phyloP scores from a whole-genome alignment of 164 flowering plant species.

The Piper betle region DNA sequence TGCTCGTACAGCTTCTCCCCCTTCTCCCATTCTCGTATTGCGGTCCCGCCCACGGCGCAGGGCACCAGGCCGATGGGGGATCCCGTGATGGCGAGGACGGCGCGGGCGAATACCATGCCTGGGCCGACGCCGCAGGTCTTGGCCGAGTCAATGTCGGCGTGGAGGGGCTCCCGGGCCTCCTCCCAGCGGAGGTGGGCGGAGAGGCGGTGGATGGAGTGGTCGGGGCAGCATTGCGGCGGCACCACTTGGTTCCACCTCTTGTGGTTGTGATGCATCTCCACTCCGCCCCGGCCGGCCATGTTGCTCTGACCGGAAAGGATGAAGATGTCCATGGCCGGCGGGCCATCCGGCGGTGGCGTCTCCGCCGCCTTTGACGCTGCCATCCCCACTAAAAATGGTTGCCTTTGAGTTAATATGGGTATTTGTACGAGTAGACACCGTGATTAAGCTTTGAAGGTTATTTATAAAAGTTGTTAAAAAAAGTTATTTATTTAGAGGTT shows the following conservation, averaged over 20 bases:
- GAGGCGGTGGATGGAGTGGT: conserved; percentile 46
- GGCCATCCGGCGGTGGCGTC: background rate
- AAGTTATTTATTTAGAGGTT: too few relatives aligned
- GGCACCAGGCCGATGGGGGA: conserved; percentile 31
- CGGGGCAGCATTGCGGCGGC: conserved; percentile 22
- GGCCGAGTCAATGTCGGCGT: conserved; percentile 59
- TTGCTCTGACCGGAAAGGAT: conserved; percentile 62
- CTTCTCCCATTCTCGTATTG: conserved; percentile 74
- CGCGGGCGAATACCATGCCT: conserved; percentile 68
- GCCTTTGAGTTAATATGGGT: background rate
- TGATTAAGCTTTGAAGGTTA: too few relatives aligned
- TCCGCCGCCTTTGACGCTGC: background rate
- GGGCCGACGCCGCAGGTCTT: conserved; percentile 84
- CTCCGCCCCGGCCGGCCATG: conserved; percentile 60
- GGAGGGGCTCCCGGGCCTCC: conserved; percentile 69
- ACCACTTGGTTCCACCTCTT: conserved; percentile 27
- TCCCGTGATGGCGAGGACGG: conserved; percentile 9
- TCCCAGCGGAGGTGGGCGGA: conserved; percentile 51
- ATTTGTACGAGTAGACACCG: too few relatives aligned
- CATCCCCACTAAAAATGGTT: background rate
- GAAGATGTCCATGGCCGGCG: conserved; percentile 22
- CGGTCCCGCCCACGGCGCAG: conserved; percentile 87
- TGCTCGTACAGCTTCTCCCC: conserved; percentile 49
- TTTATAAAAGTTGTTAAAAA: too few relatives aligned
- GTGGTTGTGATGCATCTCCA: conserved; percentile 2